These are phyloP conservation scores for Xylaria sp. DNA, from an alignment of 2,329 filamentous ascomycete species.

Conservation along the genomic window DNA sequence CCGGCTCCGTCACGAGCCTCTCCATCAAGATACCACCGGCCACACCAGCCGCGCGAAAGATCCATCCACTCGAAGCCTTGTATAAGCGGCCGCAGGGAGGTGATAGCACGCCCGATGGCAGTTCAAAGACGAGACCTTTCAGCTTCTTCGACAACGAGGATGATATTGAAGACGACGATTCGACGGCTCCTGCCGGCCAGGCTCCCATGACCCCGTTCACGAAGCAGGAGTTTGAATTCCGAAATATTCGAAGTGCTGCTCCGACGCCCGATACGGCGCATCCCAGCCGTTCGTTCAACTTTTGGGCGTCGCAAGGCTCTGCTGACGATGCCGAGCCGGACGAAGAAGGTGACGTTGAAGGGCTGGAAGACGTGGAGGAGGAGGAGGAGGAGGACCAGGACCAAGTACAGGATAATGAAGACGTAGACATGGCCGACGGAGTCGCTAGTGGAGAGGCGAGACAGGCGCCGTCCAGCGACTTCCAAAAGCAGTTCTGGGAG, in stretches of 20 bases:
- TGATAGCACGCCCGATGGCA: slow-evolving; percentile 43
- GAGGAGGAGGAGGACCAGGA: slow-evolving; percentile 47
- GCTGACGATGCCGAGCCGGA: slow-evolving; percentile 39
- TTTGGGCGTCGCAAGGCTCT: slow-evolving; percentile 53
- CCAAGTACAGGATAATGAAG: slow-evolving; percentile 32
- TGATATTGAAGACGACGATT: slow-evolving; percentile 49
- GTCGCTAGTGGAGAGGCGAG: slow-evolving; percentile 11
- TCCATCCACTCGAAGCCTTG: slow-evolving; percentile 89
- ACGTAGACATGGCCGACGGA: slow-evolving; percentile 26
- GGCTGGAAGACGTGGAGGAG: slow-evolving; percentile 47
- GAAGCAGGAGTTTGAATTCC: slow-evolving; percentile 75
- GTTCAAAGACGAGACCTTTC: slow-evolving; percentile 65
- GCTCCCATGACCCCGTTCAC: slow-evolving; percentile 83
- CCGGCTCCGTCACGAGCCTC: slow-evolving; percentile 55
- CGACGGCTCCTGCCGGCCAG: slow-evolving; percentile 37
- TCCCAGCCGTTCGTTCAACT: slow-evolving; percentile 66
- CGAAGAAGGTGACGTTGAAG: slow-evolving; percentile 44
- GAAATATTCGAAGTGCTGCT: slow-evolving; percentile 82
- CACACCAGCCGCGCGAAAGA: slow-evolving; percentile 52
- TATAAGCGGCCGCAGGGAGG: slow-evolving; percentile 74
- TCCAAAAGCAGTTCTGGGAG: slow-evolving; percentile 72
- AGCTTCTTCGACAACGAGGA: slow-evolving; percentile 74
- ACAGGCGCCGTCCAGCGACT: slow-evolving; percentile 50
- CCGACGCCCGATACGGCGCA: slow-evolving; percentile 94
- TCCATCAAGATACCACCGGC: slow-evolving; percentile 60